Evolutionary conservation across 768 basidiomycete genomes (phyloP).

Genomic region (Kwoniella dejecticola): DNA sequence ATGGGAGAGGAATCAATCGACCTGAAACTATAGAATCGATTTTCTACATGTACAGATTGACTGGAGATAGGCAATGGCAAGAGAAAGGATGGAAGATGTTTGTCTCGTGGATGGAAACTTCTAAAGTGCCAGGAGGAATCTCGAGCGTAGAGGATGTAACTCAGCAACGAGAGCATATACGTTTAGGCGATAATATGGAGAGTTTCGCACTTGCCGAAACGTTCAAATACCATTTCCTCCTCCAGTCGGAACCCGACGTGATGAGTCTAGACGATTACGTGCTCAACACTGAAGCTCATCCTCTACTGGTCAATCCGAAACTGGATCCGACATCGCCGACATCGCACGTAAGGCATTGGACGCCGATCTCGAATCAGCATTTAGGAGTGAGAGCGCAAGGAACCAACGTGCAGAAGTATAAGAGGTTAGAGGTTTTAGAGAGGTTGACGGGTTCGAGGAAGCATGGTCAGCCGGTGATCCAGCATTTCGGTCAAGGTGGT

Average conservation of each 20-base stretch:
- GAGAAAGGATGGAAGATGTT: constrained; percentile 60
- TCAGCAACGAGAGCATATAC: constrained; percentile 1
- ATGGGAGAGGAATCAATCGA: constrained; percentile 51
- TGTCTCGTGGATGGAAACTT: constrained; percentile 49
- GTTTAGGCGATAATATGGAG: constrained; percentile 51
- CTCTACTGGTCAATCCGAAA: constrained; percentile 45
- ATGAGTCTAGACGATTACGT: constrained; percentile 56
- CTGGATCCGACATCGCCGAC: constrained; percentile 23
- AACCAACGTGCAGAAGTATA: constrained; percentile 49
- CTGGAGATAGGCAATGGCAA: constrained; percentile 59
- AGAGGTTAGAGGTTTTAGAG: constrained; percentile 22
- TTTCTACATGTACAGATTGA: constrained; percentile 55
- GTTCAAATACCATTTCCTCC: constrained; percentile 55
- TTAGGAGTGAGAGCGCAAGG: constrained; percentile 48
- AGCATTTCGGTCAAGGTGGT: constrained; percentile 15
- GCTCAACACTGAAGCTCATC: constrained; percentile 56
- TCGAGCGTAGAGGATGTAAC: constrained; percentile 55
- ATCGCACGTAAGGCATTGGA: constrained; percentile 36
- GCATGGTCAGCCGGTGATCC: neutral
- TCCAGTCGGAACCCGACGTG: constrained; percentile 53
- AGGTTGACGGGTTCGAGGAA: neutral
- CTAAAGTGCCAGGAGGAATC: constrained; percentile 51
- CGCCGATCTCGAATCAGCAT: constrained; percentile 10
- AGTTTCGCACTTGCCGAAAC: constrained; percentile 57
- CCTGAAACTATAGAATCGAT: constrained; percentile 58